These are phyloP conservation scores for Dryas alaskensis DNA, from an alignment of 306 rosid genomes.

Conservation along the genomic window DNA sequence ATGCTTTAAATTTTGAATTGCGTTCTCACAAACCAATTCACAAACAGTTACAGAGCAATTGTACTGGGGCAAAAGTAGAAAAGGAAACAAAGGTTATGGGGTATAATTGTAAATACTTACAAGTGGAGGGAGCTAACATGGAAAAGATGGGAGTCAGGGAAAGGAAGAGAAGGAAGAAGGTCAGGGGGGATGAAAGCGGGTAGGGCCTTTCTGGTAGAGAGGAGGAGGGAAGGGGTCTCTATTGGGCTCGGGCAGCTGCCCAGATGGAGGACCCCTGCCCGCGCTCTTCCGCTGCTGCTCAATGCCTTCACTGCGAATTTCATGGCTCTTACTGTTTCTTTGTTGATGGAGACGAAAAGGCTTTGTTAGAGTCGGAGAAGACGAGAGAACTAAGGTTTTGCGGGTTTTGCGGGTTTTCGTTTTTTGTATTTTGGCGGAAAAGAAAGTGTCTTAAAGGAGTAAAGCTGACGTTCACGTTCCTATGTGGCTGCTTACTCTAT, in stretches of 20 bases:
- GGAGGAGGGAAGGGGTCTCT: constrained; percentile 76
- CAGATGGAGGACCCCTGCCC: constrained; percentile 57
- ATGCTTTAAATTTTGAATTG: not conserved
- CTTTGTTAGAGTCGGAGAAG: not conserved
- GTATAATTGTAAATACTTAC: constrained; percentile 33
- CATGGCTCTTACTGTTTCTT: constrained; percentile 31
- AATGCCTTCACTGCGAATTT: constrained; percentile 64
- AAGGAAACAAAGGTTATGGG: too few species aligned
- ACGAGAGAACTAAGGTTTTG: not conserved
- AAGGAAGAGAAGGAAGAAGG: constrained; percentile 85
- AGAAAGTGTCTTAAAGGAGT: too few species aligned
- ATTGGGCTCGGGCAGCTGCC: constrained; percentile 50
- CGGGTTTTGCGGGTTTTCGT: not conserved
- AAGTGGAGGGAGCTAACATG: constrained; percentile 84
- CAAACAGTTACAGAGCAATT: constrained; percentile 17
- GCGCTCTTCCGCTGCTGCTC: constrained; percentile 64
- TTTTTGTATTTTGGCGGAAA: not conserved
- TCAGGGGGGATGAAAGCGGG: constrained; percentile 75
- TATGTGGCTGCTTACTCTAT: too few species aligned
- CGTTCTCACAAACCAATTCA: constrained; percentile 10
- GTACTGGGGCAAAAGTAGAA: not conserved
- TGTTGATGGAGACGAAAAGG: not conserved
- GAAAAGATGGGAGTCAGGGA: constrained; percentile 76
- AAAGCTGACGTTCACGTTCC: too few species aligned
- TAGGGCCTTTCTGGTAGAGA: constrained; percentile 85